Base-by-base conservation (phyloP, 371 early-diverging fungal species). In the Lichtheimia corymbifera region DNA sequence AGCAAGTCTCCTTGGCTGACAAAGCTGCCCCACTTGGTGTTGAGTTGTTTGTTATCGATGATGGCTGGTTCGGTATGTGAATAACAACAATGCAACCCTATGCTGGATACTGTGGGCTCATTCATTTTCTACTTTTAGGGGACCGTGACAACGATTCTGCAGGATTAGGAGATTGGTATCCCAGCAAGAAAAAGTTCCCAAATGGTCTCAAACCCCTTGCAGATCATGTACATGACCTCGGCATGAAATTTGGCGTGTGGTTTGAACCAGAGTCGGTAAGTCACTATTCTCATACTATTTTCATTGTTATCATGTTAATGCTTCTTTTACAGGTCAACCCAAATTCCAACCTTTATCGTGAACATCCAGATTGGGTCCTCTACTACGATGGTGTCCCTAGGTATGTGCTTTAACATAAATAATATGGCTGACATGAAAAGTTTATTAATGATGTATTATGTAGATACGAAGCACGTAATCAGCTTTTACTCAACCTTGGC, bases 231-330 rank as follows among this genome's bases (percentile, higher is more conserved):
- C 82, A 72, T 50, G 18, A 49, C 4, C 64, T 80, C 12, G 82
- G 82, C 2, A 69, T 83, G 76, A 64, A 74, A 5, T 82, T 84
- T 18, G 86, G 86, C 2, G 30, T 86, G 6, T 86, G 86, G 86
- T 67, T 84, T 43, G 83, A 84, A 15, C 84, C 84, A 1, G 82
- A 81, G 28, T 74, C 70, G 71, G 70, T 73, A 44, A 35, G 55
- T 60, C 22, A 13, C n/a, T n/a, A n/a, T 20, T 27, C 13, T 18
- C 35, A 25, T 41, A 41, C 41, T 2, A 1, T 3, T 18, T 54
- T 53, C 35, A 2, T 11, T 7, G 4, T 35, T 35, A 35, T 53
- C 50, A 11, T 54, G 5, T 47, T 47, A 9, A 17, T 0, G n/a
- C 25, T 17, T 52, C 25, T 3, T 52, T 13, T 24, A 25, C 53